Percentiles rank a stretch among this genome's conserved stretches.
Conservation (phyloP, 202 grass and related monocot genomes). For the Zizania palustris region DNA sequence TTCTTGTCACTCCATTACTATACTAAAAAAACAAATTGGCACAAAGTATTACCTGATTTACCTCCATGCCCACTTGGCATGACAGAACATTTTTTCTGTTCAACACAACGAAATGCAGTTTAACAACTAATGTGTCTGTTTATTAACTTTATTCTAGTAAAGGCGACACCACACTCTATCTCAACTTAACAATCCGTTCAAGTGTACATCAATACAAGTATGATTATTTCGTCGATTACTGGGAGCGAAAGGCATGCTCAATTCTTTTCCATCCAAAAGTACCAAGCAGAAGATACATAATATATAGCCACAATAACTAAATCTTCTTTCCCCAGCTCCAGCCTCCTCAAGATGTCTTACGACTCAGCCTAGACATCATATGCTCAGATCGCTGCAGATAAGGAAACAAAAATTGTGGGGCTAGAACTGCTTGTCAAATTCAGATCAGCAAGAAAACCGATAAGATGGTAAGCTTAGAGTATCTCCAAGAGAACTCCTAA, state of each 20-base stretch:
- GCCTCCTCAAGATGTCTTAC: conserved; percentile 45
- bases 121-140: conserved; percentile 14
- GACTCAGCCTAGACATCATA: conserved; percentile 61
- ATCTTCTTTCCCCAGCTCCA: conserved; percentile 8
- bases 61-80: too few species aligned
- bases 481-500: too few species aligned
- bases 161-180: neutral
- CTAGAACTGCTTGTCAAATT: conserved; percentile 29
- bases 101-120: too few species aligned
- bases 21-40: too few species aligned
- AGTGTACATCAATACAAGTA: neutral
- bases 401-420: neutral
- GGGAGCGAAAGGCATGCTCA: neutral
- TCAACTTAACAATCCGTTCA: conserved; percentile 4
- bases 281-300: neutral
- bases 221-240: conserved; percentile 25
- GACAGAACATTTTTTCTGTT: too few species aligned
- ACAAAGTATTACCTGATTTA: too few species aligned
- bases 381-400: conserved; percentile 75
- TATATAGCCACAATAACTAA: neutral
- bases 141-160: conserved; percentile 1
- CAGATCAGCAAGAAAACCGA: neutral
- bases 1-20: too few species aligned
- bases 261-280: conserved; percentile 10
- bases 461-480: neutral